Evolutionary conservation across 495 filamentous ascomycete species (phyloP).

Genomic region (Tuber borchii): DNA sequence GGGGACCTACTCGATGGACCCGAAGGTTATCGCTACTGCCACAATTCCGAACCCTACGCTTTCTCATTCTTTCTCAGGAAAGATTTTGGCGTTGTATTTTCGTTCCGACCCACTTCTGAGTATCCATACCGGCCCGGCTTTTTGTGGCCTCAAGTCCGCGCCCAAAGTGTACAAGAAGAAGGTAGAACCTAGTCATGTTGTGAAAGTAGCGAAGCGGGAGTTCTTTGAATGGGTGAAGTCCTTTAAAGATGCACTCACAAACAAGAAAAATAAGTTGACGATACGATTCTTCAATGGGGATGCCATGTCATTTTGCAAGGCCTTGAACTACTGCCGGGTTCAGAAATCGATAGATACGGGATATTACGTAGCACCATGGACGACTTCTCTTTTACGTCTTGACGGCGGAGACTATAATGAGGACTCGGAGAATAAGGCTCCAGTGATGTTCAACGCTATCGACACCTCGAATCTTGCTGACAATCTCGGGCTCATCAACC

Average conservation of each 20-base stretch:
- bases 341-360: slow-evolving; percentile 33
- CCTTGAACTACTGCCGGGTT: slow-evolving; percentile 43
- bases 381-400: slow-evolving; percentile 42
- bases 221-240: slow-evolving; percentile 41
- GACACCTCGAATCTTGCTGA: slow-evolving; percentile 54
- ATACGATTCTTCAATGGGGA: slow-evolving; percentile 48
- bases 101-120: slow-evolving; percentile 47
- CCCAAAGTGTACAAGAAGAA: background rate
- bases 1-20: slow-evolving; percentile 23
- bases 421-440: slow-evolving; percentile 37
- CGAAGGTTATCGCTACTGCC: slow-evolving; percentile 10
- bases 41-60: slow-evolving; percentile 45
- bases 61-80: slow-evolving; percentile 21
- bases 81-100: slow-evolving; percentile 44
- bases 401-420: slow-evolving; percentile 44
- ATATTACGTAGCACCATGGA: slow-evolving; percentile 40
- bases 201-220: slow-evolving; percentile 30
- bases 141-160: slow-evolving; percentile 15
- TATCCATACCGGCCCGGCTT: slow-evolving; percentile 43
- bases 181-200: slow-evolving; percentile 11
- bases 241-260: slow-evolving; percentile 32
- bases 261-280: slow-evolving; percentile 31
- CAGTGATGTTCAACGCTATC: slow-evolving; percentile 52
- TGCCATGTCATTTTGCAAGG: slow-evolving; percentile 47
- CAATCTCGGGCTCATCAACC: slow-evolving; percentile 48